Percentiles rank a stretch among this genome's conserved stretches.
Conservation (phyloP, 805 yeast species). For the Nadsonia fulvescens region DNA sequence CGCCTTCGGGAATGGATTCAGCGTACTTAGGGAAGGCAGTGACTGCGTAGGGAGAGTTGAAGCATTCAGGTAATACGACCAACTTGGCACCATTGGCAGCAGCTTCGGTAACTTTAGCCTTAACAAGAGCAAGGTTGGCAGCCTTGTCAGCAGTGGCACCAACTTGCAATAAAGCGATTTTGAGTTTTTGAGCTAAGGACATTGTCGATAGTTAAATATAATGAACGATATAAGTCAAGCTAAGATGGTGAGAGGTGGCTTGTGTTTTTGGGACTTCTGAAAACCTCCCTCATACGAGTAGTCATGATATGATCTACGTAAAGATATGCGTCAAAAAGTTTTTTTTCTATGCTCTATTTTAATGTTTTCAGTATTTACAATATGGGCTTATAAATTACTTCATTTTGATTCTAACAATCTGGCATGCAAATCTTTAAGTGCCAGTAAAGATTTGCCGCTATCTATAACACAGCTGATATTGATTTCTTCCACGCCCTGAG, state of each 20-base stretch:
- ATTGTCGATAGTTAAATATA: slow-evolving; percentile 5
- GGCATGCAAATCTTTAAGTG: slow-evolving; percentile 69
- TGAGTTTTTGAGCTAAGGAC: slow-evolving; percentile 34
- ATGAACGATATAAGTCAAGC: no score
- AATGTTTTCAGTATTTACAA: no score
- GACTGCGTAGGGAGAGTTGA: slow-evolving; percentile 88
- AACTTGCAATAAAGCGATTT: slow-evolving; percentile 73
- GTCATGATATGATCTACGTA: no score
- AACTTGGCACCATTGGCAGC: slow-evolving; percentile 47
- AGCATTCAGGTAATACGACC: slow-evolving; percentile 85
- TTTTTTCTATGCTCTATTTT: no score
- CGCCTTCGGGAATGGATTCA: slow-evolving; percentile 64
- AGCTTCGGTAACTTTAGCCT: slow-evolving; percentile 47
- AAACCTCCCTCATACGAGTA: no score
- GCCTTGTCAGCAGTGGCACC: slow-evolving; percentile 67
- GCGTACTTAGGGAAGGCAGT: slow-evolving; percentile 75
- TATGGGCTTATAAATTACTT: no score
- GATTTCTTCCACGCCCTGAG: slow-evolving; percentile 96
- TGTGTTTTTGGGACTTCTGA: no score
- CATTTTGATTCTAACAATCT: no score
- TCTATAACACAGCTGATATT: slow-evolving; percentile 91
- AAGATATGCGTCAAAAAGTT: no score
- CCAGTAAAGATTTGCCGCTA: slow-evolving; percentile 58
- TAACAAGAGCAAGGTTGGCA: slow-evolving; percentile 56
- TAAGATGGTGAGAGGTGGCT: no score